Evolutionary conservation across 2,329 filamentous ascomycete genomes (phyloP), one percentile per base, ranked within the genome.

Genomic region (Rasamsonia emersonii): DNA sequence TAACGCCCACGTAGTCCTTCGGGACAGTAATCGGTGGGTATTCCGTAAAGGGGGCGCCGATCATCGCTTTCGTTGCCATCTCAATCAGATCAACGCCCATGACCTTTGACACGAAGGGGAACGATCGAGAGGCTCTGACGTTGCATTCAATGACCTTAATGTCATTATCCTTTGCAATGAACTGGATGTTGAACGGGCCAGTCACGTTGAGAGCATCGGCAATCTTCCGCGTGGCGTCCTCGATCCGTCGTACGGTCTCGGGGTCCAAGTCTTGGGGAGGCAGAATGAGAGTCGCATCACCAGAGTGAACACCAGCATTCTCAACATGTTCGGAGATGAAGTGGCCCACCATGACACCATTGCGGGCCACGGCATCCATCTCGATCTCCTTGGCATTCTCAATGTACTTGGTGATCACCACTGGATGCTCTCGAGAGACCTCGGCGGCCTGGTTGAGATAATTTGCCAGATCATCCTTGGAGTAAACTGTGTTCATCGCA

Each of bases 111-210:
- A 96, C 88, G 54, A 98, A 98, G 40, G 91, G 91, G 72, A 95
- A 95, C 1, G 89, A 96, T 44, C 91, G 77, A 27, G 91, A 95
- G 10, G 91, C 91, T 42, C 91, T 81, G 39, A 96, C 91, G 52
- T 98, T 98, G 65, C 91, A 96, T 66, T 98, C 91, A 43, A 98
- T 98, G 45, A 98, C 91, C 71, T 96, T 96, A 70, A 98, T 96
- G 46, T 96, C 89, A 58, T 96, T 96, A 59, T 96, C 88, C 68
- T 96, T 96, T 50, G 91, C 91, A 51, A 98, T 98, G 67, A 98
- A 96, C 59, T 98, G 91, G 42, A 98, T 98, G 65, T 98, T 98
- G 74, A 82, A 95, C 14, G 91, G 91, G 30, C 91, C 91, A 24
- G 91, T 96, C 35, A 98, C 82, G 56, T 96, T 95, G 37, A 96